Evolutionary conservation across 768 basidiomycete genomes (phyloP).

Genomic region (Trametes gibbosa): DNA sequence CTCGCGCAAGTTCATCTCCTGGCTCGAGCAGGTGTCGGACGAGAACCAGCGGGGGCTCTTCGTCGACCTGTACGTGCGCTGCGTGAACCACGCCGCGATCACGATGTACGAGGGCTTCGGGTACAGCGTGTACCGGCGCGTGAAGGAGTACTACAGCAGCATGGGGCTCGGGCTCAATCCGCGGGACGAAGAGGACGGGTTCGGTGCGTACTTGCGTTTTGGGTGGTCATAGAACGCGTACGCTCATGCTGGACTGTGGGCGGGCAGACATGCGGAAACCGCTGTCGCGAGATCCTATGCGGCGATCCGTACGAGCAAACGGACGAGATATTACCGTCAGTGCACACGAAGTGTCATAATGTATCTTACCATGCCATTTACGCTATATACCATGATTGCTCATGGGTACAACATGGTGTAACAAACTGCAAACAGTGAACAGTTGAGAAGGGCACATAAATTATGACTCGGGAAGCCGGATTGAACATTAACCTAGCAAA

Average conservation of each 20-base stretch:
- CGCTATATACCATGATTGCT: not conserved
- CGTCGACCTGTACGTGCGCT: slow-evolving; percentile 94
- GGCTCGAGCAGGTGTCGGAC: slow-evolving; percentile 85
- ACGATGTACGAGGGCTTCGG: slow-evolving; percentile 86
- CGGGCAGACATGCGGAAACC: slow-evolving; percentile 68
- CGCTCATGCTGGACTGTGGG: not conserved
- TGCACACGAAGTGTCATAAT: slow-evolving; percentile 54
- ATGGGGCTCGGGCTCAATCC: slow-evolving; percentile 75
- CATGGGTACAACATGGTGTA: not conserved
- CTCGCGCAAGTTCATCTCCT: slow-evolving; percentile 80
- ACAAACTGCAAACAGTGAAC: too few species aligned
- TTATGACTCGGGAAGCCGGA: not conserved
- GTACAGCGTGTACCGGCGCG: slow-evolving; percentile 89
- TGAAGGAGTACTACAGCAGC: slow-evolving; percentile 85
- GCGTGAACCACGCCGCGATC: slow-evolving; percentile 81
- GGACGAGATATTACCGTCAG: slow-evolving; percentile 73
- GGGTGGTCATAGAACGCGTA: not conserved
- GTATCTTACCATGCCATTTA: not conserved
- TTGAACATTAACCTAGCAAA: too few species aligned
- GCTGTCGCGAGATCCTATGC: slow-evolving; percentile 54
- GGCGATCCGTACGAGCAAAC: slow-evolving; percentile 67
- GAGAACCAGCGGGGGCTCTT: slow-evolving; percentile 81
- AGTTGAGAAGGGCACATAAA: not conserved
- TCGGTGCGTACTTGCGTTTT: slow-evolving; percentile 48
- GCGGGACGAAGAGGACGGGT: slow-evolving; percentile 85